These are phyloP conservation scores for Lactarius deliciosus DNA, from an alignment of 768 basidiomycete species.

Conservation along the genomic window DNA sequence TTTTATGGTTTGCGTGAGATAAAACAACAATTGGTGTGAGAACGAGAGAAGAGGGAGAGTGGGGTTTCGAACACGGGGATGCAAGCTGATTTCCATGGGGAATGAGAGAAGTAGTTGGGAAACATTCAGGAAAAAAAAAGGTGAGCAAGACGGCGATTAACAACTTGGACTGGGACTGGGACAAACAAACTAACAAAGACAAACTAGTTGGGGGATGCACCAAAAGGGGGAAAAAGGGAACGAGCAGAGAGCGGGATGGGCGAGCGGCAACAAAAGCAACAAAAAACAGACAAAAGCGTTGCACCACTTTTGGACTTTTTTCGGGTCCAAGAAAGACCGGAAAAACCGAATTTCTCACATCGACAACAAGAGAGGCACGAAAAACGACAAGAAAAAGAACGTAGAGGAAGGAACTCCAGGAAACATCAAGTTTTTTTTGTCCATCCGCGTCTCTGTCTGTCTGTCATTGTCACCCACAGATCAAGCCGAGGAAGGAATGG, in stretches of 20 bases:
- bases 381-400: neutral
- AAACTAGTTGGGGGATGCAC: too few relatives aligned
- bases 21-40: neutral
- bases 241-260: neutral
- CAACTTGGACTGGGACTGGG: neutral
- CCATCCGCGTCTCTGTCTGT: neutral
- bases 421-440: neutral
- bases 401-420: too few relatives aligned
- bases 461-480: neutral
- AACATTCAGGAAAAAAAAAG: neutral
- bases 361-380: too few relatives aligned
- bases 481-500: conserved; percentile 6
- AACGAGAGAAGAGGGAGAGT: neutral
- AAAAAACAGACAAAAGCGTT: neutral
- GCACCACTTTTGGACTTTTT: neutral
- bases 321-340: neutral
- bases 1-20: neutral
- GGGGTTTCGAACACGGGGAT: neutral
- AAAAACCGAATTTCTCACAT: neutral
- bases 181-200: too few relatives aligned
- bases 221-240: neutral
- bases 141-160: neutral
- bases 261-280: neutral
- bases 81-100: neutral
- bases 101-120: neutral